A percentile compares a stretch with the other conserved stretches of the same genome.
phyloP scores from a whole-genome alignment of 257 asterid genomes.

The Cruciata laevipes region DNA sequence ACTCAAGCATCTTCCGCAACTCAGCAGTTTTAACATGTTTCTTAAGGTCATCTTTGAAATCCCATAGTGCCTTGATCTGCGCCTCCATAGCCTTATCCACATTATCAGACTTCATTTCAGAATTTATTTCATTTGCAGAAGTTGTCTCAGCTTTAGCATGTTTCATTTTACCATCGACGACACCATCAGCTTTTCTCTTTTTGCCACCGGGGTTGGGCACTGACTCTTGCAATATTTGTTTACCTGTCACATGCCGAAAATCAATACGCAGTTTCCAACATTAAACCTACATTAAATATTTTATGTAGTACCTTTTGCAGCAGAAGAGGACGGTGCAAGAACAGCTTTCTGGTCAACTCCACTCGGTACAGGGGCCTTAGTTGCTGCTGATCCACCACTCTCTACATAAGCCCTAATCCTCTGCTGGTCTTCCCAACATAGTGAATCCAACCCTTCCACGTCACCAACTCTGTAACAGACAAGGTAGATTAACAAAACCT shows the following conservation, averaged over 20 bases:
- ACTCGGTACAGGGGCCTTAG: conserved; percentile 37
- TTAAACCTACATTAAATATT: background rate
- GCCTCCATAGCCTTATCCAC: no score
- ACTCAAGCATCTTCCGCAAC: no score
- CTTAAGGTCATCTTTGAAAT: no score
- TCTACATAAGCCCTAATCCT: conserved; percentile 62
- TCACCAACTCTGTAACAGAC: no score
- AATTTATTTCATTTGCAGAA: conserved; percentile 27
- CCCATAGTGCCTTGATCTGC: no score
- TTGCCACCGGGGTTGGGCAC: conserved; percentile 50
- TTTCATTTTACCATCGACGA: conserved; percentile 44
- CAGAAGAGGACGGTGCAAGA: conserved; percentile 42
- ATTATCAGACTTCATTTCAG: no score
- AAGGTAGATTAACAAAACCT: no score
- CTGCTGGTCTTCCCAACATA: conserved; percentile 96
- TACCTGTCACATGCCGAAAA: conserved; percentile 38
- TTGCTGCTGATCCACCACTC: conserved; percentile 17
- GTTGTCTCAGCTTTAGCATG: conserved; percentile 43
- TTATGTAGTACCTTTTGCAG: conserved; percentile 36
- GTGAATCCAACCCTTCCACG: no score
- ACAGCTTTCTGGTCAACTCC: conserved; percentile 55
- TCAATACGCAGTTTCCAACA: conserved; percentile 4
- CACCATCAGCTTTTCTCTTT: conserved; percentile 51
- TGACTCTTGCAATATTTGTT: conserved; percentile 33
- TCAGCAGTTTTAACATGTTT: no score